Percentiles rank a stretch among this genome's conserved stretches.
Conservation (phyloP, 345 rosid genomes). For the Citrus medica region DNA sequence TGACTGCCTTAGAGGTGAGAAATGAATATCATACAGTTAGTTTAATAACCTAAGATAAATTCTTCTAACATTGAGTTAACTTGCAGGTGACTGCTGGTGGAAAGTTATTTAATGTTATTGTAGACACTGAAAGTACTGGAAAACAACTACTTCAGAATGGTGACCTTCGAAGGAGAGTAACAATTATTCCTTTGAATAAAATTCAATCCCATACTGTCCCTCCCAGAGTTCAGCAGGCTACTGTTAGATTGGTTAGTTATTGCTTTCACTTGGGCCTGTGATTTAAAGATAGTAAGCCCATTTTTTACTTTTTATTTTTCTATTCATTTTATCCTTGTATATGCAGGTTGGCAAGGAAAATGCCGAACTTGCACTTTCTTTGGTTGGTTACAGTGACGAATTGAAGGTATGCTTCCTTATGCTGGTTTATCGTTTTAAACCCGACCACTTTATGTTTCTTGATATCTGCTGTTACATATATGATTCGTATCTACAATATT, state of each 20-base stretch:
- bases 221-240: constrained; percentile 66
- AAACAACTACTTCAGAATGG: constrained; percentile 95
- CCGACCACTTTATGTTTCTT: neutral
- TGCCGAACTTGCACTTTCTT: constrained; percentile 88
- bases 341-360: constrained; percentile 90
- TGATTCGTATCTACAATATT: neutral
- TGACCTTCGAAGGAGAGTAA: constrained; percentile 83
- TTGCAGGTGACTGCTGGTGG: constrained; percentile 93
- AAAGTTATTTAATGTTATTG: constrained; percentile 83
- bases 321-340: constrained; percentile 11
- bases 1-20: constrained; percentile 93
- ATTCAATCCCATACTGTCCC: constrained; percentile 58
- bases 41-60: constrained; percentile 9
- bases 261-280: constrained; percentile 7
- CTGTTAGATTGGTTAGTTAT: constrained; percentile 67
- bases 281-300: neutral
- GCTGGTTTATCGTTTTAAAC: constrained; percentile 12
- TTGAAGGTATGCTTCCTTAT: constrained; percentile 48
- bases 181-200: constrained; percentile 91
- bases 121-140: constrained; percentile 89
- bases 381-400: constrained; percentile 76
- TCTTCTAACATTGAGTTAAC: constrained; percentile 11
- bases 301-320: neutral
- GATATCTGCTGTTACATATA: neutral
- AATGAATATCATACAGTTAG: constrained; percentile 11